Base-by-base conservation (phyloP, 352 stramenopile genomes). In the Aphanomyces astaci region DNA sequence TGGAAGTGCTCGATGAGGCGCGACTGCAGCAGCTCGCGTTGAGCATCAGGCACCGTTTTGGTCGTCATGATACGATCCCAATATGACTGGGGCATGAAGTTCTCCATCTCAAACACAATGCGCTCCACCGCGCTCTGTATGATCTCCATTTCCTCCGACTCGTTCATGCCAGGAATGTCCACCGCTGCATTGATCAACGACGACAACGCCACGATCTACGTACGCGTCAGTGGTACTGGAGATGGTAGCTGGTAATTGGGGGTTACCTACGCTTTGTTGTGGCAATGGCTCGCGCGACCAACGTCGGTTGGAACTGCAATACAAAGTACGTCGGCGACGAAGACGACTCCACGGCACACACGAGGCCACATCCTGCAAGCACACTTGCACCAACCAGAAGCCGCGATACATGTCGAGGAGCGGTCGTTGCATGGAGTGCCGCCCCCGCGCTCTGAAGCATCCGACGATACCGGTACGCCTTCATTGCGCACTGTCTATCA, bases 41-140 rank as follows among this genome's bases (percentile, higher is more conserved):
- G 22, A 17, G 36, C 56, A 19, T 65, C 56, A 4, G 56, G 56
- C n/a, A 65, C 31, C 25, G 36, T 46, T 36, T 65, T 65, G 56
- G 32, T 32, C 17, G 56, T 53, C 56, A 65, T 52, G 28, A 65
- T 65, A 53, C 56, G 56, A 11, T 46, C 25, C 56, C 56, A 65
- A 36, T 65, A 65, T 19, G 56, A 65, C 56, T 52, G 36, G 17
- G 56, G 56, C 25, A 65, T 33, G 31, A 65, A 65, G 4, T 51
- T 30, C 27, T 65, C 31, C 56, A 65, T 65, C 19, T 46, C 36
- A 5, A 36, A 27, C 22, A 65, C 48, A 36, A 65, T 65, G 36
- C 31, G 32, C 39, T 65, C 56, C 22, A 65, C 56, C 1, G 56
- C 40, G 33, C 31, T 46, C 40, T 65, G 19, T 10, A 65, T 33